phyloP scores from a whole-genome alignment of 257 asterid genomes.

The Solanum neorickii region DNA sequence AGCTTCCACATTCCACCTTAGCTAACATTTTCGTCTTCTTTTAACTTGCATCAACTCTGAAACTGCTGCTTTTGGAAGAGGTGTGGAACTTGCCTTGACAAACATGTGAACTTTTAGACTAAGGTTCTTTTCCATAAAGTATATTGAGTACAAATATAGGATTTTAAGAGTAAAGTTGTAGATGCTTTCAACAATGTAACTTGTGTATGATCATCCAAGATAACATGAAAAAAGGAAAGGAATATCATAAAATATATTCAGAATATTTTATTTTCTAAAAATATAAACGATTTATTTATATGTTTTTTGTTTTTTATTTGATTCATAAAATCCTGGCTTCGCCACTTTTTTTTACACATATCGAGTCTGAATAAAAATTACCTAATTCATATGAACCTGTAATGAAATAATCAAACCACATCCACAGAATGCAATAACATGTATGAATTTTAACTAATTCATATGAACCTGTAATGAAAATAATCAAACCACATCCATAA shows the following conservation, averaged over 20 bases:
- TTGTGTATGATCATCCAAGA: neutral
- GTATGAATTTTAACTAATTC: neutral
- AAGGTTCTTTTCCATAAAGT: neutral
- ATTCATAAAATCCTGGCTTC: too few species aligned
- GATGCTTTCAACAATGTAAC: neutral
- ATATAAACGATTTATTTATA: neutral
- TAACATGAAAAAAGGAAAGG: neutral
- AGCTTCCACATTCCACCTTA: constrained; percentile 33
- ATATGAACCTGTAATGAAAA: neutral
- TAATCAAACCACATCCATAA: neutral
- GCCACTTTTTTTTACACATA: too few species aligned
- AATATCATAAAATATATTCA: neutral
- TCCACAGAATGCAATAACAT: neutral
- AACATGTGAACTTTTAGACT: constrained; percentile 5
- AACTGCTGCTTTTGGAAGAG: constrained; percentile 10
- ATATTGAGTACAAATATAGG: neutral
- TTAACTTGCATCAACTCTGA: constrained; percentile 1
- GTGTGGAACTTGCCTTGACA: constrained; percentile 18
- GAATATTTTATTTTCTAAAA: neutral
- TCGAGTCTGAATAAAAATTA: too few species aligned
- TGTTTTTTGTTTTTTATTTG: too few species aligned
- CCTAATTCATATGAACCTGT: too few species aligned
- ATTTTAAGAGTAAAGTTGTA: neutral
- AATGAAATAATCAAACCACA: neutral
- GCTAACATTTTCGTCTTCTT: neutral